Base-by-base conservation (phyloP, 805 yeast species). In the Ogataea pini region DNA sequence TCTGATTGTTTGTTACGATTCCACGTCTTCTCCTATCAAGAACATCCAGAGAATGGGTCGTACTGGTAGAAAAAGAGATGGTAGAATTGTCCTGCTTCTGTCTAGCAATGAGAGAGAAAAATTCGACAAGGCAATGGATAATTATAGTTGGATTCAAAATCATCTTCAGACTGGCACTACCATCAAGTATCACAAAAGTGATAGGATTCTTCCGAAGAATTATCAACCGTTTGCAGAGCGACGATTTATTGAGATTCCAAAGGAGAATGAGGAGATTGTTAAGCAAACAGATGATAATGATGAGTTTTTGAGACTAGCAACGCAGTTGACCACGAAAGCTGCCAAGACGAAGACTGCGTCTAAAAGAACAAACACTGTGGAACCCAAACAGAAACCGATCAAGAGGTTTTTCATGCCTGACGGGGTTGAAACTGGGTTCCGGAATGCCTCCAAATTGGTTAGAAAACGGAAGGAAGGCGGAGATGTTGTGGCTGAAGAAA, bases 21-120 rank as follows among this genome's bases (percentile, higher is more conserved):
- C 96, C 0, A 90, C 97, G 0, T 77, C 90, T 24, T 89, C 96
- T 38, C 97, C 98, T 0, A 92, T 94, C 48, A 88, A 95, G 50
- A 90, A 87, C 57, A 78, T 94, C 34, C 99, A 94, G 64, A 72
- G 99, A 58, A 89, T 94, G 95, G 99, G 99, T 22, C 81, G 99
- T 70, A 94, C 99, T 0, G 99, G 99, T 16, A 83, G 99, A 69
- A 89, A 89, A 62, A 73, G 97, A 57, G 89, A 87, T 57, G 99
- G 99, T 34, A 79, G 77, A 49, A 87, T 94, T 1, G 70, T 89
- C 3, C 67, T 91, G 31, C 67, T 94, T 4, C 80, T 92, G 59
- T 80, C 96, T 7, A 78, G 85, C 10, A 81, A 81, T 54, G 99
- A 94, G 66, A 80, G 85, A 47, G 60, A 69, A 5, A 95, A 92